Evolutionary conservation across 2,329 filamentous ascomycete genomes (phyloP), one percentile per base, ranked within the genome.

Genomic region (Reticulascus tulasneorum): DNA sequence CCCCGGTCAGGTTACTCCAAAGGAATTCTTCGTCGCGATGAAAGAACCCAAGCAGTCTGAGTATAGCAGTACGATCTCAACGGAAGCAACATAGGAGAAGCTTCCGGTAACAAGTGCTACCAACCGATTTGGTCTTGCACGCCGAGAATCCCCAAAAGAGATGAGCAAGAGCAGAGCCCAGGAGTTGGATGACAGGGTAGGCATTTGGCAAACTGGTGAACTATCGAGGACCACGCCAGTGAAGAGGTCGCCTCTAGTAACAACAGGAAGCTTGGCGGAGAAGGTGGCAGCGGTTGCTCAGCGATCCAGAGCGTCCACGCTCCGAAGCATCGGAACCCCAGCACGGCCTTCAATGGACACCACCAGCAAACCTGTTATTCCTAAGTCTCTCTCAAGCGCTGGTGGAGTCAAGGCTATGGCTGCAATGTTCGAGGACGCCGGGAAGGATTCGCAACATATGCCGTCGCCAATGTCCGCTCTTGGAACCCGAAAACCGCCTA

Each of bases 371-470:
- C 42, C 38, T 8, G 19, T 25, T 17, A 29, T 31, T 12, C 32
- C 28, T 10, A 47, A 45, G 34, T 52, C 54, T 1, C 35, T 45
- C 4, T 49, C 46, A 16, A 66, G 55, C 16, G 44, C 37, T 40
- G 49, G 51, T 15, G 52, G 58, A 4, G 71, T 75, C 10, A 70
- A 57, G 45, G 69, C 68, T 3, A 73, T 77, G 60, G 65, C 72
- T 5, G 72, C 72, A 23, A 62, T 66, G 49, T 75, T 75, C 49
- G 69, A 77, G 42, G 62, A 47, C 25, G 55, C 53, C 6, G 47
- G 47, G 10, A 55, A 47, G 31, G 44, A 51, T 19, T 50, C 53
- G 1, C 47, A 44, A 6, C 35, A 40, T 33, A 19, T 47, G 7
- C 37, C 45, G 18, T 38, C 47, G 16, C 23, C 46, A 15, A 33